Conservation (phyloP, 257 asterid species). For the Vinca minor region DNA sequence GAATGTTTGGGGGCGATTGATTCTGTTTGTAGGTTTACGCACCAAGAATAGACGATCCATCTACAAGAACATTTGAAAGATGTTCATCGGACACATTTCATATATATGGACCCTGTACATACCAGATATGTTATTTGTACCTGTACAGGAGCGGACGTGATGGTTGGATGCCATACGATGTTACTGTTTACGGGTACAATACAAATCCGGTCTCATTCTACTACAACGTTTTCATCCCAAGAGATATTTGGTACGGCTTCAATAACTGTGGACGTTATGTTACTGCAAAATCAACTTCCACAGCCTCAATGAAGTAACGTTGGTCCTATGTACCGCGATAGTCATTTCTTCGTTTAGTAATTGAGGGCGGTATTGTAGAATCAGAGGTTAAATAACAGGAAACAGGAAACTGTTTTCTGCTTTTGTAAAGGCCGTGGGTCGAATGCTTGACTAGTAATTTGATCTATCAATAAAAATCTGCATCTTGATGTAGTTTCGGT, state of each 20-base stretch:
- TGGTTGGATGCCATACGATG: conserved; percentile 85
- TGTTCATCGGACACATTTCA: conserved; percentile 74
- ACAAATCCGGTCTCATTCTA: conserved; percentile 43
- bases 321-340: not conserved
- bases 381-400: conserved; percentile 2
- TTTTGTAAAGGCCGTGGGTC: too few species aligned
- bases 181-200: conserved; percentile 52
- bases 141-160: conserved; percentile 84
- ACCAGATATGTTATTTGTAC: conserved; percentile 79
- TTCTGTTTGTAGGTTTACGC: conserved; percentile 56
- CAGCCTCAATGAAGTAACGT: conserved; percentile 15
- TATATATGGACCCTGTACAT: conserved; percentile 72
- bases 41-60: conserved; percentile 70
- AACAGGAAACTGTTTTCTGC: not conserved
- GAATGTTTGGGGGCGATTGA: not conserved
- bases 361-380: not conserved
- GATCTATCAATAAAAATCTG: not conserved
- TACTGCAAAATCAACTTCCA: not conserved
- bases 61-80: conserved; percentile 55
- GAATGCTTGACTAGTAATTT: too few species aligned
- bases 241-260: conserved; percentile 65
- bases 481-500: too few species aligned
- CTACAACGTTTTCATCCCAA: conserved; percentile 60
- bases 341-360: conserved; percentile 1
- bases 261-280: conserved; percentile 34